Evolutionary conservation across 441 rosid genomes (phyloP), one percentile per base, ranked within the genome.

Genomic region (Pelargonium fulgidum): DNA sequence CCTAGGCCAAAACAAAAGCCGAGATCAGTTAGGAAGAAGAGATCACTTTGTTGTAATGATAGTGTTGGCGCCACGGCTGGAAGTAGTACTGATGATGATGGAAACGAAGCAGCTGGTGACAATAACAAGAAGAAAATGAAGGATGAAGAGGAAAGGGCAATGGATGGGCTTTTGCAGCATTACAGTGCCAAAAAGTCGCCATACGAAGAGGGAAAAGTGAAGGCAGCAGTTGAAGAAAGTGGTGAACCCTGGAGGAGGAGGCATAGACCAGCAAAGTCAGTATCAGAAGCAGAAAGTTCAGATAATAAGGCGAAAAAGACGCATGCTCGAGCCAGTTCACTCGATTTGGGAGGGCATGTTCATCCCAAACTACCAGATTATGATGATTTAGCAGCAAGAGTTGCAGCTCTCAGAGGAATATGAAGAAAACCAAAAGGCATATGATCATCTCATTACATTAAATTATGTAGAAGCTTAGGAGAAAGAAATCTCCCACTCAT

Each of bases 341-440:
- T 74, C 20, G 66, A 65, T 65, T 17, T 63, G 7, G 74, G 67
- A 7, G 62, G 75, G 19, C 75, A 75, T 29, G 78, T 75, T 17
- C 78, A 75, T 58, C 78, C 78, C 16, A 68, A 71, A 1, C 41
- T 75, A 9, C 78, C 78, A 0, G 71, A 75, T 44, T 75, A 64
- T 17, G 78, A 75, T 2, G 68, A 75, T 20, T 56, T 75, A 61
- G 72, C 69, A 19, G 71, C 69, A 0, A 68, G 75, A 64, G 20
- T 75, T 52, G 78, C 75, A 16, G 68, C 71, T 13, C 62, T 75
- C 4, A 63, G 74, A 50, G 66, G 75, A 61, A 75, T 65, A 63
- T 67, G 59, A 66, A 54, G 5, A 7, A 42, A 20, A 48, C n/a
- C 0, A 6, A 48, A 33, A 33, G 39, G 39, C 39, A 33, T 33